A percentile compares a stretch with the other conserved stretches of the same genome.
phyloP scores from a whole-genome alignment of 1,284 basidiomycete genomes.

The Prillingera fragicola region DNA sequence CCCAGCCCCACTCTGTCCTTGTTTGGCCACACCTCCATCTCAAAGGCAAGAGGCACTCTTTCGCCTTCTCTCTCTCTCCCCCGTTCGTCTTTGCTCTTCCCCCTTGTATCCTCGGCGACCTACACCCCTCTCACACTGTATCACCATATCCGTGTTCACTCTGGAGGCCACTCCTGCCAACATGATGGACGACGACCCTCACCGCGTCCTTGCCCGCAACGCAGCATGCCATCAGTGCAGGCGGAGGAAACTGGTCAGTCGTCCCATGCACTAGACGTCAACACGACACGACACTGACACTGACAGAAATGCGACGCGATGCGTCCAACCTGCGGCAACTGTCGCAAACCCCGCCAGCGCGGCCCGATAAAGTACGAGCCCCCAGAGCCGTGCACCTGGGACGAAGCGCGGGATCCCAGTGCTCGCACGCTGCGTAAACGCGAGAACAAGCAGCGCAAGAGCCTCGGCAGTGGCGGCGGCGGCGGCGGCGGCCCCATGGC shows the following conservation, averaged over 20 bases:
- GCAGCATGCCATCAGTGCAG: slow-evolving; percentile 43
- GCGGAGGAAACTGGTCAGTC: slow-evolving; percentile 35
- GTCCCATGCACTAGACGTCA: neutral
- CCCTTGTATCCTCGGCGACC: neutral
- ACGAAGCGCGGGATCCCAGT: slow-evolving; percentile 30
- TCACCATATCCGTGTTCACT: neutral
- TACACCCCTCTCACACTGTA: neutral
- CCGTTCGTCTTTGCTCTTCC: neutral
- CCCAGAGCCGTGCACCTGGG: slow-evolving; percentile 37
- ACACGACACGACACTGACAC: neutral
- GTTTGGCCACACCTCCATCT: too few species aligned
- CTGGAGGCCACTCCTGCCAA: neutral
- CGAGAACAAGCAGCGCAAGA: slow-evolving; percentile 17
- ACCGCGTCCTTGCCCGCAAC: slow-evolving; percentile 35
- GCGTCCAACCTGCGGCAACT: slow-evolving; percentile 39
- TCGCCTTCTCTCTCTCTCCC: neutral
- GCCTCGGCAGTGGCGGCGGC: neutral
- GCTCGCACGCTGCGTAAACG: slow-evolving; percentile 27
- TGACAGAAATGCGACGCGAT: slow-evolving; percentile 41
- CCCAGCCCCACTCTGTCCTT: too few species aligned
- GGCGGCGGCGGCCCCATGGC: too few species aligned
- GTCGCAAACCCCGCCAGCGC: slow-evolving; percentile 31
- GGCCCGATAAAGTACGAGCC: slow-evolving; percentile 21
- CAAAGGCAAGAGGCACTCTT: too few species aligned
- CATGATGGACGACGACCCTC: slow-evolving; percentile 15